Evolutionary conservation across 805 yeast species (phyloP).

Genomic region (Hanseniaspora meyeri): DNA sequence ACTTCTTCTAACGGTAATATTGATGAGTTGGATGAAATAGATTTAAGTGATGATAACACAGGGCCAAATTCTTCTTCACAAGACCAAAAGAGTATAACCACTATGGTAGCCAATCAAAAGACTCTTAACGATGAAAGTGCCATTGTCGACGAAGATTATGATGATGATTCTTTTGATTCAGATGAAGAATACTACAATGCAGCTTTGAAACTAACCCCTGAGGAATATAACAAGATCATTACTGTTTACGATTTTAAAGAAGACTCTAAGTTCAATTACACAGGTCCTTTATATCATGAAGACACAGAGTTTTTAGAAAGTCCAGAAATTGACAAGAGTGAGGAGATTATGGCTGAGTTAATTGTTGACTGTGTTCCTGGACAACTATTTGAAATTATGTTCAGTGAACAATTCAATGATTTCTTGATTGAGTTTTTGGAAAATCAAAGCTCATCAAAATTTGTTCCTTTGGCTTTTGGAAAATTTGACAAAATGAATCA

Average conservation of each 20-base stretch:
- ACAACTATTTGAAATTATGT: constrained; percentile 52
- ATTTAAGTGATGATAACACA: neutral
- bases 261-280: constrained; percentile 33
- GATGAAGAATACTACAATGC: constrained; percentile 21
- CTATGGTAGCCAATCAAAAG: constrained; percentile 1
- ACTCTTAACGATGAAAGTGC: constrained; percentile 22
- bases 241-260: constrained; percentile 29
- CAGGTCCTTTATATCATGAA: constrained; percentile 55
- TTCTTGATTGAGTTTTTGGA: constrained; percentile 34
- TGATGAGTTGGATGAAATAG: constrained; percentile 13
- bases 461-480: constrained; percentile 25
- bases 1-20: constrained; percentile 17
- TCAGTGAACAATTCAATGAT: constrained; percentile 43
- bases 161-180: constrained; percentile 21
- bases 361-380: constrained; percentile 65
- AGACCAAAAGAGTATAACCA: constrained; percentile 14
- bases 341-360: constrained; percentile 41
- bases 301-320: constrained; percentile 42
- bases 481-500: constrained; percentile 27
- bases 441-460: constrained; percentile 30
- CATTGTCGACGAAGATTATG: constrained; percentile 24
- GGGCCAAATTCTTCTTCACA: constrained; percentile 18
- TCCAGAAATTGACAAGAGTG: constrained; percentile 35
- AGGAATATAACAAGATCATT: constrained; percentile 18
- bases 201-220: constrained; percentile 14